Conservation (phyloP, 164 flowering plant genomes). For the Vitis rupestris region DNA sequence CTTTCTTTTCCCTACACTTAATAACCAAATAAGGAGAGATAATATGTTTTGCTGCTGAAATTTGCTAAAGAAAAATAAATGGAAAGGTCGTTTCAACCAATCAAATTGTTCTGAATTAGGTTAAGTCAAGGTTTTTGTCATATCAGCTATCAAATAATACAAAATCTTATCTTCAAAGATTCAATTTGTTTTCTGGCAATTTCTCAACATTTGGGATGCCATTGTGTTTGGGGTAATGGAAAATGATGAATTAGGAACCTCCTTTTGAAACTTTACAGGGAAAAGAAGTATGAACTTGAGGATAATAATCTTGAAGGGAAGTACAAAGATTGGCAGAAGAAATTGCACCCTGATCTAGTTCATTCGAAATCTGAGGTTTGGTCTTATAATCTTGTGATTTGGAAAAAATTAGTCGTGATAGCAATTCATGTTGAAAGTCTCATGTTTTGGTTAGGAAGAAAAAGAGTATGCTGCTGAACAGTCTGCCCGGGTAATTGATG, state of each 20-base stretch:
- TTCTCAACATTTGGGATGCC: neutral
- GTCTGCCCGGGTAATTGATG: conserved; percentile 88
- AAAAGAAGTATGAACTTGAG: conserved; percentile 54
- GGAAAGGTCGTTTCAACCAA: no score
- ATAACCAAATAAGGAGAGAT: neutral
- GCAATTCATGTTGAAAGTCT: neutral
- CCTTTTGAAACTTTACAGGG: conserved; percentile 35
- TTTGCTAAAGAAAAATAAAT: no score
- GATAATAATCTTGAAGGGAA: conserved; percentile 60
- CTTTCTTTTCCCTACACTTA: neutral
- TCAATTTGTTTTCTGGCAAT: neutral
- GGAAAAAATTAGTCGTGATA: neutral
- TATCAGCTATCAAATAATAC: neutral
- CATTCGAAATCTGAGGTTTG: conserved; percentile 87
- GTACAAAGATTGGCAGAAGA: conserved; percentile 97
- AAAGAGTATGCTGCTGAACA: conserved; percentile 91
- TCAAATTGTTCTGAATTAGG: no score
- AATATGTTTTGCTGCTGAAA: neutral
- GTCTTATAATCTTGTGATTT: neutral
- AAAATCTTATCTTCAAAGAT: neutral
- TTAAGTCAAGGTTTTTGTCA: no score
- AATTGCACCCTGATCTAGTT: conserved; percentile 94
- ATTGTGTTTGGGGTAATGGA: neutral
- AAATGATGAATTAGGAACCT: neutral
- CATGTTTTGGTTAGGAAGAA: conserved; percentile 50